Base-by-base conservation (phyloP, 495 filamentous ascomycete species). In the Aspergillus baeticus region DNA sequence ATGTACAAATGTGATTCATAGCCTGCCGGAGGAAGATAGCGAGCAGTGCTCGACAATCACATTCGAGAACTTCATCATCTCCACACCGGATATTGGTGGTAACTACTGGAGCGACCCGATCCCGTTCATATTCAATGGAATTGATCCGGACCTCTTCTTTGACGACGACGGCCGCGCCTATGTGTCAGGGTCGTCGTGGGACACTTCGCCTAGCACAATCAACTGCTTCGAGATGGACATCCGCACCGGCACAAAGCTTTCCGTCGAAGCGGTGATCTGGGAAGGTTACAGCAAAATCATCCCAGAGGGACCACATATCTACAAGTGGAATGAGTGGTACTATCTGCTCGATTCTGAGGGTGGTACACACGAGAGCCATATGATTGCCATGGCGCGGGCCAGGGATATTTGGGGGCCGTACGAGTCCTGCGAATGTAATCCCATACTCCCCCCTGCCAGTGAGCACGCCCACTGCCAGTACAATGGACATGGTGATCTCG, bases 361-460 rank as follows among this genome's bases (percentile, higher is more conserved):
- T 4, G 49, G 49, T 13, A 52, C 49, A 4, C 36, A 41, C 26
- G 49, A 41, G 5, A 21, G 26, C 13, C 49, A 52, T 29, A 41
- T 39, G 35, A 6, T 52, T n/a, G 17, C 35, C 20, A 26, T 42
- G 18, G 49, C 49, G 11, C 49, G 49, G 11, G 17, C 49, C 3
- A 18, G 17, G 1, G 36, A 41, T 41, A 42, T 52, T 21, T 52
- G 49, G 49, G 49, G 49, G 4, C 49, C 49, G 18, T 52, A 52
- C 23, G 49, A 41, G n/a, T 0, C 29, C 6, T 51, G 17, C 34
- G 8, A n/a, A 20, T 15, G 14, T 2, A 36, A 38, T 15, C 47
- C 33, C 5, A n/a, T 47, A 2, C 13, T 47, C n/a, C n/a, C n/a
- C n/a, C n/a, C n/a, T n/a, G n/a, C n/a, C 7, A 38, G 1, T 1